phyloP scores from a whole-genome alignment of 2,329 filamentous ascomycete species.

The Trichoderma polysporum region DNA sequence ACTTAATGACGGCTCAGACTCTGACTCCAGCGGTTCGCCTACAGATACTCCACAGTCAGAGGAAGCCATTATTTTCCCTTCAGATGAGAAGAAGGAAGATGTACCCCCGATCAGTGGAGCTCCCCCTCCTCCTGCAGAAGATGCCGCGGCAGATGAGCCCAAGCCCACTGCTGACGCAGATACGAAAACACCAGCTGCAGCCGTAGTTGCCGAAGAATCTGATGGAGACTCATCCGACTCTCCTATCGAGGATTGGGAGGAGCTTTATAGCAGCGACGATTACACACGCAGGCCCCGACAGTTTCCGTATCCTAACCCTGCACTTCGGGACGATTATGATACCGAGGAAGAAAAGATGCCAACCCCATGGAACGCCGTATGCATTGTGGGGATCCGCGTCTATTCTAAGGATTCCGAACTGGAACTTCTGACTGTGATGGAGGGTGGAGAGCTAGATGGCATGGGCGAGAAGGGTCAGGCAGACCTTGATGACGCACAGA shows the following conservation, averaged over 20 bases:
- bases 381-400: conserved; percentile 59
- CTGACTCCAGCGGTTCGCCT: conserved; percentile 35
- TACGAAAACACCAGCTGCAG: background rate
- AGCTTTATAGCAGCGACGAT: conserved; percentile 59
- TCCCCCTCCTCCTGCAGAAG: conserved; percentile 25
- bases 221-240: conserved; percentile 59
- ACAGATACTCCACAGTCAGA: conserved; percentile 35
- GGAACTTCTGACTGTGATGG: conserved; percentile 55
- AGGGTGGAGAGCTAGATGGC: conserved; percentile 54
- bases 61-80: conserved; percentile 27
- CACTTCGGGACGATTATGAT: conserved; percentile 44
- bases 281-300: conserved; percentile 52
- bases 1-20: conserved; percentile 27
- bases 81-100: conserved; percentile 35
- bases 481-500: conserved; percentile 57
- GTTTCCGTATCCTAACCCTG: conserved; percentile 36
- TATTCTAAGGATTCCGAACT: conserved; percentile 59
- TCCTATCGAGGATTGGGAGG: conserved; percentile 59
- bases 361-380: conserved; percentile 63
- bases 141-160: conserved; percentile 22
- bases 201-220: conserved; percentile 23
- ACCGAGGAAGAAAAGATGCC: conserved; percentile 57
- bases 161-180: background rate
- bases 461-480: conserved; percentile 57
- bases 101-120: conserved; percentile 33